Evolutionary conservation across 2,329 filamentous ascomycete species (phyloP), one percentile per base, ranked within the genome.

Genomic region (Seiridium cupressi): DNA sequence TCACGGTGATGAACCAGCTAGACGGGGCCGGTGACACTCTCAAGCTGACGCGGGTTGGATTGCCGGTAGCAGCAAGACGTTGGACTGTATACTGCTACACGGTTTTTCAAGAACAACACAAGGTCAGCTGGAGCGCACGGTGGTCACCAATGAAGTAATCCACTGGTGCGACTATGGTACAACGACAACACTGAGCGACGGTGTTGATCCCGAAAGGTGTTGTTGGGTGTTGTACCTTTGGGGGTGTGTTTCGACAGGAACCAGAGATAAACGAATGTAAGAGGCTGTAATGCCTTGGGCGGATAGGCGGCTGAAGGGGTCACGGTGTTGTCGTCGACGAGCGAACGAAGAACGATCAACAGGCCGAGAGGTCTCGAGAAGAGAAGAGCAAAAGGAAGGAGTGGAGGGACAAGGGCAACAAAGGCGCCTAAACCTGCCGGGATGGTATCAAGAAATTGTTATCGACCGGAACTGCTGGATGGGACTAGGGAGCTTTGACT

Each of bases 361-460:
- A 26, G 51, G 51, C 36, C n/a, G 18, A 31, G 36, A 26, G 18
- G 42, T 47, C 26, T 46, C 26, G 42, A 57, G 55, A 46, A 57
- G 55, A 57, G 44, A 57, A 48, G 34, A 57, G 55, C 13, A 47
- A 32, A 47, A n/a, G 42, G 26, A 48, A 32, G 13, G 42, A 57
- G 31, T n/a, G 40, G 55, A 55, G 42, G 53, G 9, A 4, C 36
- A 31, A 47, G 55, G 55, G 55, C 35, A 47, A 48, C 31, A 57
- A 26, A 57, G 55, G 55, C 55, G 44, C 40, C 55, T 57, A 57
- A 57, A 57, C 47, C 47, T 10, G 40, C 42, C 42, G 40, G 44
- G 34, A 47, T 35, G 18, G 55, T 57, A 57, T 57, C 55, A 48
- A 57, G 26, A 47, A 38, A 38, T 36, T 18, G 55, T 34, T 32